Conservation (phyloP, 169 alveolate species). For the Blepharisma undulans region DNA sequence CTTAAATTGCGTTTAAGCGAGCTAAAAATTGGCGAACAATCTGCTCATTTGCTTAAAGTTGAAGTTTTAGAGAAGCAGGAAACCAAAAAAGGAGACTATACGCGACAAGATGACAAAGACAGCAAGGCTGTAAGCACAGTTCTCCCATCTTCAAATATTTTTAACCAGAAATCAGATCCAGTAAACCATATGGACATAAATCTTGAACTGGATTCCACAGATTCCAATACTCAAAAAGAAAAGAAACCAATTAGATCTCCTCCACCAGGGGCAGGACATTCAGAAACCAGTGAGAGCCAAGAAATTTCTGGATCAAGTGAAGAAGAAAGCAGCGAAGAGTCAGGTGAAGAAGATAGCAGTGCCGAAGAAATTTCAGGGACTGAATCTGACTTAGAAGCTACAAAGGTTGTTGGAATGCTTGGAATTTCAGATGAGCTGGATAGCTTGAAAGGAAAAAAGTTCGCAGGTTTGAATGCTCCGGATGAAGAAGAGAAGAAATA, state of each 20-base stretch:
- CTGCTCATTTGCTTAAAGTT: neutral
- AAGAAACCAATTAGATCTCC: neutral
- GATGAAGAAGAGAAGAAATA: neutral
- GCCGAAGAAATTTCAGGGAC: neutral
- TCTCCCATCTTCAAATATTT: neutral
- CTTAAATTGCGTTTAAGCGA: neutral
- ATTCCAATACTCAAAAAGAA: neutral
- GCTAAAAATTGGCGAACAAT: neutral
- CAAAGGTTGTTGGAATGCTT: neutral
- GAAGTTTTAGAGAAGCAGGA: conserved; percentile 6
- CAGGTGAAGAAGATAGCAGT: conserved; percentile 20
- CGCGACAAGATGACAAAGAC: neutral
- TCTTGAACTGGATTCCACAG: neutral
- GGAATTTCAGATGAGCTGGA: neutral
- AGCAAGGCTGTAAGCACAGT: conserved; percentile 29
- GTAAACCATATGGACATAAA: conserved; percentile 9
- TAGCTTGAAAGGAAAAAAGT: neutral
- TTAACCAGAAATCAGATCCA: neutral
- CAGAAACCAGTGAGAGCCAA: neutral
- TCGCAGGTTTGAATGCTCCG: conserved; percentile 5
- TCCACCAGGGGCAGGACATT: neutral
- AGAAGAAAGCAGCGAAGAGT: neutral
- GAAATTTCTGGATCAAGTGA: neutral
- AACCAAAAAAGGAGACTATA: neutral
- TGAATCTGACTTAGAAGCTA: neutral